phyloP scores from a whole-genome alignment of 495 filamentous ascomycete genomes.

The Penicillium mononematosum region DNA sequence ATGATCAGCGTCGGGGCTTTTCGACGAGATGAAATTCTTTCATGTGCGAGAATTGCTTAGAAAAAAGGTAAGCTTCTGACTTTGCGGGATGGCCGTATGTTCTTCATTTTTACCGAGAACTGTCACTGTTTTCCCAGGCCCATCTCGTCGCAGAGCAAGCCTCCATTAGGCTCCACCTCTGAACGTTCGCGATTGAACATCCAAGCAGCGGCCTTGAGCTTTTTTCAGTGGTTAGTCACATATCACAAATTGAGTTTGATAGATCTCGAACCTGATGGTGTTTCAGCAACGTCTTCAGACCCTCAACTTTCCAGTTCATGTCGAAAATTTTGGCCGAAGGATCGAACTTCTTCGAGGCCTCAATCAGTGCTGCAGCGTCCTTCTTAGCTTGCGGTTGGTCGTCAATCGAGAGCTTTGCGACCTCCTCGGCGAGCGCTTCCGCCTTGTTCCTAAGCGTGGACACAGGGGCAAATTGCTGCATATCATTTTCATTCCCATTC shows the following conservation, averaged over 20 bases:
- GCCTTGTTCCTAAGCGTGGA: constrained; percentile 16
- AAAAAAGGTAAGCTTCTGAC: not conserved
- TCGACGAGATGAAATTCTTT: constrained; percentile 31
- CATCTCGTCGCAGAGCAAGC: constrained; percentile 61
- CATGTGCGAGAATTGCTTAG: constrained; percentile 49
- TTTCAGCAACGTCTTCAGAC: constrained; percentile 48
- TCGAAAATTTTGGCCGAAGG: constrained; percentile 4
- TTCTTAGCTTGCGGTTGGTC: constrained; percentile 13
- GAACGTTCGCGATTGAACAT: constrained; percentile 57
- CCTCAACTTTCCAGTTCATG: constrained; percentile 42
- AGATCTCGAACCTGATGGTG: constrained; percentile 45
- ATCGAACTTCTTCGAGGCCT: constrained; percentile 41
- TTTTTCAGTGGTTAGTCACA: constrained; percentile 11
- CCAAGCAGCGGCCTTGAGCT: constrained; percentile 53
- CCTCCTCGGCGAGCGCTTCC: constrained; percentile 22
- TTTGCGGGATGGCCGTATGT: not conserved
- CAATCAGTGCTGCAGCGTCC: constrained; percentile 19
- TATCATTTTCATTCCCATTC: not conserved
- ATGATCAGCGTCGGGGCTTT: constrained; percentile 51
- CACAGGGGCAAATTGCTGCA: not conserved
- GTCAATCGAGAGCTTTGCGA: constrained; percentile 21
- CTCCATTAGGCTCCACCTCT: constrained; percentile 42
- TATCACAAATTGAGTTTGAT: not conserved
- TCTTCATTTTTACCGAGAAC: constrained; percentile 30
- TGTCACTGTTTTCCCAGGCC: constrained; percentile 60